phyloP scores from a whole-genome alignment of 2,329 filamentous ascomycete species.

The Penicillium sclerotiorum region DNA sequence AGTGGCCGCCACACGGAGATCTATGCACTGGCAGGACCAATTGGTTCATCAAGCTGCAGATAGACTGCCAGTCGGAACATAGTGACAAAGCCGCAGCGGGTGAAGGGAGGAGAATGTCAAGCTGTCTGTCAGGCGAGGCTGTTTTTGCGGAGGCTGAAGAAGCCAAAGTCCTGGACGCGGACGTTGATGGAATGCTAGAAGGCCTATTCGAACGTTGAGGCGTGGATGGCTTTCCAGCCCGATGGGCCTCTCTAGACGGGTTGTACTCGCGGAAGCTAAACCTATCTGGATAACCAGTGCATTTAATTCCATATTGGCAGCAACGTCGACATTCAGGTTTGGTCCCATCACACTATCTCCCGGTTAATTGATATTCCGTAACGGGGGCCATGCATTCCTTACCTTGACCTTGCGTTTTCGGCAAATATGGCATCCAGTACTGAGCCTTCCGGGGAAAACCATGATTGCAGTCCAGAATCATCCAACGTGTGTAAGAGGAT shows the following conservation, averaged over 20 bases:
- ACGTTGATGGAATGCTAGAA: not conserved
- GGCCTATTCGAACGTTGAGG: not conserved
- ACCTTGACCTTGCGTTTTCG: conserved; percentile 6
- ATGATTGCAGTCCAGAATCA: too few relatives aligned
- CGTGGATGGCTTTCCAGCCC: not conserved
- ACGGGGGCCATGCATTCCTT: not conserved
- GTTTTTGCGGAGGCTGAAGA: not conserved
- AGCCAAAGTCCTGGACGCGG: not conserved
- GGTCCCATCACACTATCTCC: not conserved
- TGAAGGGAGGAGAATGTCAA: too few relatives aligned
- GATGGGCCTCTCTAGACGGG: not conserved
- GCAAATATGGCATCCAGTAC: conserved; percentile 3
- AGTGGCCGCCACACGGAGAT: conserved; percentile 1
- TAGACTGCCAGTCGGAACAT: conserved; percentile 2
- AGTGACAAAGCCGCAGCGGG: not conserved
- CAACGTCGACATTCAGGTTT: conserved; percentile 1
- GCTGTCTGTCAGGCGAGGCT: not conserved
- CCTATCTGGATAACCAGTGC: conserved; percentile 2
- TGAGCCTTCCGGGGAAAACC: conserved; percentile 4
- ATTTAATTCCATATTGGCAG: not conserved
- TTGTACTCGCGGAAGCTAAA: conserved; percentile 4
- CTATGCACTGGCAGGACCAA: not conserved
- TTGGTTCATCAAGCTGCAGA: conserved; percentile 1
- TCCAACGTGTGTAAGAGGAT: too few relatives aligned
- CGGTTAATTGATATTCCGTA: not conserved